phyloP scores from a whole-genome alignment of 352 stramenopile species.

The Thalassiosira mediterranea region DNA sequence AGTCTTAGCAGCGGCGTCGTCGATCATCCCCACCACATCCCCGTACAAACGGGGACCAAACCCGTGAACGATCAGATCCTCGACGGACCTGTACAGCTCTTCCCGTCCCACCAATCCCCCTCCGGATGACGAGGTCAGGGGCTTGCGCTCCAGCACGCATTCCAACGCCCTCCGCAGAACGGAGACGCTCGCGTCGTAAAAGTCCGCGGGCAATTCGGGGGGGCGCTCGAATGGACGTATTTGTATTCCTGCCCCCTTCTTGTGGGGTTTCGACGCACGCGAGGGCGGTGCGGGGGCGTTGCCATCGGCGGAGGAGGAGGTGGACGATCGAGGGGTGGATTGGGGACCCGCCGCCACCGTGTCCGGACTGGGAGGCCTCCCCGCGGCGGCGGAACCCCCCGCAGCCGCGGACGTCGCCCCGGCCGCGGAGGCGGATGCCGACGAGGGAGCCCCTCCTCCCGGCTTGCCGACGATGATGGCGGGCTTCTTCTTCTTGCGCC shows the following conservation, averaged over 20 bases:
- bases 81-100: conserved; percentile 73
- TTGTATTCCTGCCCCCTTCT: conserved; percentile 51
- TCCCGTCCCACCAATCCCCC: conserved; percentile 27
- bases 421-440: neutral
- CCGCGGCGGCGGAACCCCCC: neutral
- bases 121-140: neutral
- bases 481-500: conserved; percentile 41
- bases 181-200: conserved; percentile 63
- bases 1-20: conserved; percentile 49
- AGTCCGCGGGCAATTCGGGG: conserved; percentile 65
- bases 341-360: conserved; percentile 17
- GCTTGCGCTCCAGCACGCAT: conserved; percentile 32
- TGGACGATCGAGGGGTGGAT: neutral
- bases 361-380: conserved; percentile 20
- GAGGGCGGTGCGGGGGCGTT: neutral
- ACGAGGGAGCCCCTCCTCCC: neutral
- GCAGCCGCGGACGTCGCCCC: neutral
- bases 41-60: conserved; percentile 69
- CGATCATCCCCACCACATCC: conserved; percentile 60
- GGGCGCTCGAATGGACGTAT: conserved; percentile 77
- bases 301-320: neutral
- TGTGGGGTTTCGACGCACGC: neutral
- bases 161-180: conserved; percentile 54
- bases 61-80: conserved; percentile 72
- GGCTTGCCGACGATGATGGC: conserved; percentile 12